These are phyloP conservation scores for Rhodotorula glutinis DNA, from an alignment of 1,284 basidiomycete species.

Conservation along the genomic window DNA sequence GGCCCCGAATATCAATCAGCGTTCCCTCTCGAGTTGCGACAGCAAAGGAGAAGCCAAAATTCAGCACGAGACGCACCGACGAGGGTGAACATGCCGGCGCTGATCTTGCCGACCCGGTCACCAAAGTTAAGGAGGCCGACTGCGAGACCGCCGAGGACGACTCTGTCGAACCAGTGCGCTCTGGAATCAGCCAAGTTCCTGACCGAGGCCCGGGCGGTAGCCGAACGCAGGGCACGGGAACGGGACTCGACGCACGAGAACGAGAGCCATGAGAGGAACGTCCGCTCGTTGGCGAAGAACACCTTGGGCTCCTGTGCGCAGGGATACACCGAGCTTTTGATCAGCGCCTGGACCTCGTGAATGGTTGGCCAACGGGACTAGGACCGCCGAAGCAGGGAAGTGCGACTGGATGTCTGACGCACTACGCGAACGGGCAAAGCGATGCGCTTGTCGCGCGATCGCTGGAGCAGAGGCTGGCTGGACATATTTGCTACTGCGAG, in stretches of 20 bases:
- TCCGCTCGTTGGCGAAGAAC: conserved; percentile 80
- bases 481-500: conserved; percentile 84
- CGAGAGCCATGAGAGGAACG: conserved; percentile 81
- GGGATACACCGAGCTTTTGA: not conserved
- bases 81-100: conserved; percentile 85
- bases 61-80: conserved; percentile 64
- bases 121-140: conserved; percentile 98
- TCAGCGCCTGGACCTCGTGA: not conserved
- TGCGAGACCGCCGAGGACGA: conserved; percentile 85
- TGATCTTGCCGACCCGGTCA: conserved; percentile 85
- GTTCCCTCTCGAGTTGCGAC: not conserved
- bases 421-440: conserved; percentile 87
- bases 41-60: not conserved
- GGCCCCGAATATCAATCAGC: too few relatives aligned
- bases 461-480: conserved; percentile 93
- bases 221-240: not conserved
- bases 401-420: conserved; percentile 23
- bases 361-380: too few relatives aligned
- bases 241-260: conserved; percentile 10
- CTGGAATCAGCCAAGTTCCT: too few relatives aligned
- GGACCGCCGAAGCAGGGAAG: not conserved
- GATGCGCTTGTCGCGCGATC: conserved; percentile 82
- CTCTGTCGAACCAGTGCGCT: conserved; percentile 44
- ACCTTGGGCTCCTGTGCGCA: conserved; percentile 48
- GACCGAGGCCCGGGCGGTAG: not conserved